phyloP scores from a whole-genome alignment of 2,329 filamentous ascomycete species.

The Didymella sp. region DNA sequence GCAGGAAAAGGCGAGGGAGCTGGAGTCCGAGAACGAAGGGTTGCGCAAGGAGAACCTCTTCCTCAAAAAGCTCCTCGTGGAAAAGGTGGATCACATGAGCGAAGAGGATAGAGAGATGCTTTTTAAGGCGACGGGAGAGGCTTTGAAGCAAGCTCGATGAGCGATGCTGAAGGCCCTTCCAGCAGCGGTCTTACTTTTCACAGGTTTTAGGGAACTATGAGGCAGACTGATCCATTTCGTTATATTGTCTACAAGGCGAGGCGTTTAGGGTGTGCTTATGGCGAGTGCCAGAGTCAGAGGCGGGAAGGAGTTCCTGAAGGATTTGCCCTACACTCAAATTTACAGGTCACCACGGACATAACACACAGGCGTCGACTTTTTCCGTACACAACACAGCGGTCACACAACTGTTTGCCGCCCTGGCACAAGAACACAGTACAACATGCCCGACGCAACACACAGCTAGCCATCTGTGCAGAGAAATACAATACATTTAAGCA shows the following conservation, averaged over 20 bases:
- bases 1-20: slow-evolving; percentile 74
- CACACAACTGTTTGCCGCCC: too few relatives aligned
- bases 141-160: slow-evolving; percentile 20
- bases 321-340: slow-evolving; percentile 2
- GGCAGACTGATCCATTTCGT: not conserved
- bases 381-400: not conserved
- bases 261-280: slow-evolving; percentile 9
- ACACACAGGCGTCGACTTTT: not conserved
- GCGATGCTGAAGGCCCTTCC: not conserved
- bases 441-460: not conserved
- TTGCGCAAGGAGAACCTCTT: slow-evolving; percentile 54
- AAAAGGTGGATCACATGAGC: slow-evolving; percentile 51
- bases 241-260: slow-evolving; percentile 1
- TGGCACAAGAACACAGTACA: not conserved
- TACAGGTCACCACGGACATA: not conserved
- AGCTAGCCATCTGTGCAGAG: not conserved
- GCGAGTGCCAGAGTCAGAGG: not conserved
- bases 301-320: not conserved
- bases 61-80: slow-evolving; percentile 46
- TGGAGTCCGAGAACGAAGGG: slow-evolving; percentile 63
- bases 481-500: not conserved
- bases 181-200: not conserved
- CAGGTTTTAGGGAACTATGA: not conserved
- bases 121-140: slow-evolving; percentile 34
- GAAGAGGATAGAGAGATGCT: slow-evolving; percentile 43